Conservation (phyloP, 345 rosid species). For the Melaleuca alternifolia region DNA sequence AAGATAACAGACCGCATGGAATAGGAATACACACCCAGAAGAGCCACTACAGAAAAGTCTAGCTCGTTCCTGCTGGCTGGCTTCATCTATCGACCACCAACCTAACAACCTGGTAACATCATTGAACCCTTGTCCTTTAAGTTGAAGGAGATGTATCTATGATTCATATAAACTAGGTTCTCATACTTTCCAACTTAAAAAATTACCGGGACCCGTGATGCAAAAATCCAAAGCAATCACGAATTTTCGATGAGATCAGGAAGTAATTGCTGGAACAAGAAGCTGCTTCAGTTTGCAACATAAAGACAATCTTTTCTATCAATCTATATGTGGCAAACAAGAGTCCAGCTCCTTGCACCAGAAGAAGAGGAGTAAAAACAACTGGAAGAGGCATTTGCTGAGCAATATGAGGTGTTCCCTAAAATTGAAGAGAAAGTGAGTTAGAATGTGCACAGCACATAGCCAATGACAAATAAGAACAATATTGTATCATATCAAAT, state of each 20-base stretch:
- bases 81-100: slow-evolving; percentile 99
- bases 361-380: slow-evolving; percentile 59
- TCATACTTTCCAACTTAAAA: not conserved
- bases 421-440: slow-evolving; percentile 1
- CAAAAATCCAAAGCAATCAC: slow-evolving; percentile 60
- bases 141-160: not conserved
- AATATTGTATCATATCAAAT: not conserved
- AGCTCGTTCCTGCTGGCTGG: slow-evolving; percentile 82
- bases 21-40: slow-evolving; percentile 40
- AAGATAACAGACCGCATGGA: not conserved
- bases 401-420: slow-evolving; percentile 84
- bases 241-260: slow-evolving; percentile 34
- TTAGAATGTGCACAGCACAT: not conserved
- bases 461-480: not conserved
- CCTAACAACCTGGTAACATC: slow-evolving; percentile 56
- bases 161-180: not conserved
- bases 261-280: slow-evolving; percentile 35
- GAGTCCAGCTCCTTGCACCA: slow-evolving; percentile 84
- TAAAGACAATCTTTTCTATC: slow-evolving; percentile 47
- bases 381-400: slow-evolving; percentile 35
- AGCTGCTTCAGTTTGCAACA: slow-evolving; percentile 28
- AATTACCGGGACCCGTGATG: slow-evolving; percentile 75
- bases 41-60: slow-evolving; percentile 51
- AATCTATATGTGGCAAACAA: slow-evolving; percentile 49
- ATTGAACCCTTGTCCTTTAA: not conserved